These are phyloP conservation scores for Plantago lanceolata DNA, from an alignment of 305 asterid species.

Conservation along the genomic window DNA sequence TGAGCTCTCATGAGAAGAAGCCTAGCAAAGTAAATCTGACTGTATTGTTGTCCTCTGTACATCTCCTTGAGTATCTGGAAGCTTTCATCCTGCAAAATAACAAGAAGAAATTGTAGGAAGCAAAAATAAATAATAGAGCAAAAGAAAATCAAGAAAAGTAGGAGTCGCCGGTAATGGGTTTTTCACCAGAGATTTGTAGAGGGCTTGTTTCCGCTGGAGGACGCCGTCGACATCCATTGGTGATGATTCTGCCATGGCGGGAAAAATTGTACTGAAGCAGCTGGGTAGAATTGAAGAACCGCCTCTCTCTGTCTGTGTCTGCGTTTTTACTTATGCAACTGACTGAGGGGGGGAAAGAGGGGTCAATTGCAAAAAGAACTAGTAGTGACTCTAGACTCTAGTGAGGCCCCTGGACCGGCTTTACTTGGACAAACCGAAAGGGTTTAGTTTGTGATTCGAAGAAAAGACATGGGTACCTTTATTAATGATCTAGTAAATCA, in stretches of 20 bases:
- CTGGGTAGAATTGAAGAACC: too few relatives aligned
- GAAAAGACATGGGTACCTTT: too few relatives aligned
- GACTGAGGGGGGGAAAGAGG: too few relatives aligned
- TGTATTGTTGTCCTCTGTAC: constrained; percentile 93
- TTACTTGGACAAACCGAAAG: too few relatives aligned
- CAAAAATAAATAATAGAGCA: not conserved
- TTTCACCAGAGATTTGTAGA: constrained; percentile 57
- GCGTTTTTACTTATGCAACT: too few relatives aligned
- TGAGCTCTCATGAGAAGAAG: constrained; percentile 88
- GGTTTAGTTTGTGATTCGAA: too few relatives aligned
- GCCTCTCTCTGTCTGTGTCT: too few relatives aligned
- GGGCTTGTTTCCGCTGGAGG: constrained; percentile 58
- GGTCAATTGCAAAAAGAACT: too few relatives aligned
- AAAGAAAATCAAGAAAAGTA: constrained; percentile 5
- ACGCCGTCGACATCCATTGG: constrained; percentile 54
- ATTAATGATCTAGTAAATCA: too few relatives aligned
- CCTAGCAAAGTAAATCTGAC: constrained; percentile 85
- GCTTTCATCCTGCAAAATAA: constrained; percentile 52
- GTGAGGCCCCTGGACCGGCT: too few relatives aligned
- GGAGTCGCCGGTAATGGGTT: not conserved
- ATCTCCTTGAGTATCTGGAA: constrained; percentile 69
- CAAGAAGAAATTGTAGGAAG: not conserved
- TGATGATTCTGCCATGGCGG: constrained; percentile 58
- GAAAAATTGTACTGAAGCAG: constrained; percentile 32
- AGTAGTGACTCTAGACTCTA: too few relatives aligned